Evolutionary conservation across 2,329 filamentous ascomycete genomes (phyloP), one percentile per base, ranked within the genome.

Genomic region (Clonostachys sp.): DNA sequence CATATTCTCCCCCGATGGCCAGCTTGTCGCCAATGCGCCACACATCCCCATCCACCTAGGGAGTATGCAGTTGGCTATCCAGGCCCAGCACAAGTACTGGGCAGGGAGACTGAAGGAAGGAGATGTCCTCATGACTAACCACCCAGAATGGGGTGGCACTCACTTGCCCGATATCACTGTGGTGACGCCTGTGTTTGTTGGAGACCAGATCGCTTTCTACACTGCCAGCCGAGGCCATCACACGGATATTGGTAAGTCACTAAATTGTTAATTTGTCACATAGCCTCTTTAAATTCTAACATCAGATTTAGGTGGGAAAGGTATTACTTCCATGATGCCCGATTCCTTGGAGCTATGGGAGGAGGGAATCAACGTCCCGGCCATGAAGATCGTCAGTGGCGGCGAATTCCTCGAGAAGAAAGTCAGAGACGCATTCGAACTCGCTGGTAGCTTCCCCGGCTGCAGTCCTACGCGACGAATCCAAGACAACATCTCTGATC

Each of bases 101-200:
- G 48, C 51, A 2, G 61, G 61, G 4, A 58, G 61, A n/a, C 47
- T 72, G 5, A 55, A 57, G n/a, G 57, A 61, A 1, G 68, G 68
- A 3, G 68, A 72, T 44, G 66, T 70, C 6, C 57, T 71, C 13
- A 49, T 68, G 8, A 64, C 64, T 10, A 73, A 72, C 44, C 64
- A 70, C 50, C 68, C 68, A 2, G 49, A 55, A 13, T 61, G 60
- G 47, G 69, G 68, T 39, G 68, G 67, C 12, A 70, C 65, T 0
- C 66, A 70, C 56, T 50, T 72, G 1, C 69, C 69, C 1, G 69
- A 71, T 43, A 53, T 72, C 6, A 72, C 69, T 1, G 64, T 71
- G 6, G 63, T 70, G 2, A 69, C 67, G 1, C 68, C 68, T 12
- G 62, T 70, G 3, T 71, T 69, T 43, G 47, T 63, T 12, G 52